phyloP scores from a whole-genome alignment of 2,329 filamentous ascomycete genomes.

The Exutisphaerella laricina region DNA sequence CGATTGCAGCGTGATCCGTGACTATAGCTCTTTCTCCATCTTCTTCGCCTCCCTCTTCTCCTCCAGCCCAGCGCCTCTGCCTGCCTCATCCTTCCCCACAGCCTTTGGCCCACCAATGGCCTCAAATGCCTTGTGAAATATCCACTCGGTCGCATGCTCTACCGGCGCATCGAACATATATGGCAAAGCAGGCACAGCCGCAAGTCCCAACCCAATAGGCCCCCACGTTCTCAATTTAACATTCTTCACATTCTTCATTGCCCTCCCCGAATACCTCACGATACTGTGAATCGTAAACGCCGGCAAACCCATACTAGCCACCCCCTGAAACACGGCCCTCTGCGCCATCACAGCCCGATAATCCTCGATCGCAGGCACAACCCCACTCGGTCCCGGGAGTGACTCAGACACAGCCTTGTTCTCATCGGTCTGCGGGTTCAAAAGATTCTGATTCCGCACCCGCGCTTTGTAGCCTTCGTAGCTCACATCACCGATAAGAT shows the following conservation, averaged over 20 bases:
- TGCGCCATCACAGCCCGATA: slow-evolving; percentile 88
- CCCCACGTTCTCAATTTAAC: slow-evolving; percentile 72
- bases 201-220: slow-evolving; percentile 71
- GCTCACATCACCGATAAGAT: slow-evolving; percentile 81
- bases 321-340: slow-evolving; percentile 78
- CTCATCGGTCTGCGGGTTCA: slow-evolving; percentile 57
- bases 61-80: slow-evolving; percentile 27
- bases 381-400: slow-evolving; percentile 7
- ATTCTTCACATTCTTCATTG: slow-evolving; percentile 80
- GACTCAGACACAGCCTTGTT: slow-evolving; percentile 31
- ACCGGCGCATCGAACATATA: slow-evolving; percentile 87
- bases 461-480: slow-evolving; percentile 97
- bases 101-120: slow-evolving; percentile 61
- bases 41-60: slow-evolving; percentile 26
- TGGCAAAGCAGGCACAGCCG: slow-evolving; percentile 72
- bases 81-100: slow-evolving; percentile 41
- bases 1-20: background rate
- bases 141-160: slow-evolving; percentile 84
- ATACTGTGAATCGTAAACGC: slow-evolving; percentile 92
- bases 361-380: slow-evolving; percentile 72
- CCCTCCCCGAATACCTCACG: slow-evolving; percentile 78
- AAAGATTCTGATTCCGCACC: slow-evolving; percentile 69
- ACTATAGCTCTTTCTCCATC: slow-evolving; percentile 35
- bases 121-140: slow-evolving; percentile 77
- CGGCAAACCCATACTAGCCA: slow-evolving; percentile 90